Base-by-base conservation (phyloP, 2,329 filamentous ascomycete species). In the Claviceps arundinis region DNA sequence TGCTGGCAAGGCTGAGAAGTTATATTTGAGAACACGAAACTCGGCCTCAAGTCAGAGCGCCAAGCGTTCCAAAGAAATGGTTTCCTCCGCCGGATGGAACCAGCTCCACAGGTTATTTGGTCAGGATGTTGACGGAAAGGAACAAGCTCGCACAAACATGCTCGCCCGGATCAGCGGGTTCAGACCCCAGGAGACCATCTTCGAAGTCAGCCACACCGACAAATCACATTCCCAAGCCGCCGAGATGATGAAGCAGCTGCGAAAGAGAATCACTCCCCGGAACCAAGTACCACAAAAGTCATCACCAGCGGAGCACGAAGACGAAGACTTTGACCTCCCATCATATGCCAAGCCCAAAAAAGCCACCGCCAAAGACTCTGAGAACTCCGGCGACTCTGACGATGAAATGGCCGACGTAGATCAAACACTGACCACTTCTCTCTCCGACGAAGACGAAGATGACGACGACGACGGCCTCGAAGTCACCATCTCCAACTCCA, bases 171-270 rank as follows among this genome's bases (percentile, higher is more conserved):
- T 98, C 53, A 90, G 88, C 60, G 85, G 85, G 2, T 98, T 93
- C 70, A 81, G 88, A 59, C 93, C 94, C 0, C 76, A 84, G 44
- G 93, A 98, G 68, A 97, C 91, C 0, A 88, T 98, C n/a, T 98
- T 98, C 60, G 93, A 98, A 67, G 84, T 96, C 56, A 86, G 87
- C 6, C 81, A 84, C 59, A 79, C 83, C 55, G 85, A 82, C 41
- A 84, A 86, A 57, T 75, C 73, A 2, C 74, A 73, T 40, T 74
- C 70, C 48, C 82, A 85, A 62, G 84, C 85, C 6, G 85, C 84
- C 2, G 84, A 89, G 55, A 73, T 91, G 37, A 88, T 93, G 80
- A 82, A 81, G 60, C 77, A 82, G 47, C 77, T 85, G 62, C 78
- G 84, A 61, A 79, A 79, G 64, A 84, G 77, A 65, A 89, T 85